Evolutionary conservation across 768 basidiomycete genomes (phyloP), one percentile per base, ranked within the genome.

Genomic region (Tulasnella sp.): DNA sequence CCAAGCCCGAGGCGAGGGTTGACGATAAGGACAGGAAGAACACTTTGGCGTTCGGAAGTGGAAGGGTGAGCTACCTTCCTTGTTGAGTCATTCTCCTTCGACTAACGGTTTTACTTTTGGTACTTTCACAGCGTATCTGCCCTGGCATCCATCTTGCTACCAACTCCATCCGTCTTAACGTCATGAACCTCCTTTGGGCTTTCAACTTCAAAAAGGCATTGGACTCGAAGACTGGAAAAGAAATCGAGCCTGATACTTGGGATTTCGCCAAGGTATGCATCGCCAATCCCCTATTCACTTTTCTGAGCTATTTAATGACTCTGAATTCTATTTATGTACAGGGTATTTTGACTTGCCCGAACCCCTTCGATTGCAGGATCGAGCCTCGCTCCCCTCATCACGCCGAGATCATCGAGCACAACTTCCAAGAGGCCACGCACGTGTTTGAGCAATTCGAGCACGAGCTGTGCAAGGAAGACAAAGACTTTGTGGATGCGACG

Each of bases 101-200:
- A 42, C n/a, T n/a, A n/a, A n/a, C n/a, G 23, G n/a, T 23, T 13
- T 47, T 26, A 5, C 10, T 17, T 45, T 23, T 27, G 13, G 21
- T 26, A 38, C 0, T 42, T 50, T 63, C 7, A 15, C 42, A 60
- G 55, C 62, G 68, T 19, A 60, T 69, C 26, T 69, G 68, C 49
- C 68, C 68, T 9, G 68, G 68, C 7, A 68, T 68, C 42, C 58
- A 62, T 13, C 56, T 67, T 23, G 64, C 68, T 4, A 66, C 54
- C 26, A 65, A 64, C 29, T 66, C 67, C 3, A 19, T 67, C 29
- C 62, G 65, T 43, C 59, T 72, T 29, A 67, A 67, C 49, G 63
- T 58, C 4, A 69, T 69, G 66, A 68, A 66, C 48, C 66, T 72
- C 3, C 23, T 72, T 4, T 72, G 71, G 71, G 68, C 68, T 4